A percentile compares a stretch with the other conserved stretches of the same genome.
Evolutionary conservation across 2,329 filamentous ascomycete genomes (phyloP).

Genomic region (Rhinocladiella mackenziei): DNA sequence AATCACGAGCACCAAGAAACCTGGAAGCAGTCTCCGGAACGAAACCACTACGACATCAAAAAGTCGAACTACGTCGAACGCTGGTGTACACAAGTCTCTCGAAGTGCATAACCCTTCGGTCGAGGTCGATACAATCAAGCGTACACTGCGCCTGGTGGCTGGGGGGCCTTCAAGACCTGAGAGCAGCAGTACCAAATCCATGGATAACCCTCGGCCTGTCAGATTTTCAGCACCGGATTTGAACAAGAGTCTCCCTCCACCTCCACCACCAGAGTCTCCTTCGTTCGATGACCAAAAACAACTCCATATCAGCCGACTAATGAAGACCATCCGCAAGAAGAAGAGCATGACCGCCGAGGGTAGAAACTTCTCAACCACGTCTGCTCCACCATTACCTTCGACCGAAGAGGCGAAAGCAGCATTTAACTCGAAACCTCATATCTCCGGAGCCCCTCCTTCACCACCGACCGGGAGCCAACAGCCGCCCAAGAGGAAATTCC

Average conservation of each 20-base stretch:
- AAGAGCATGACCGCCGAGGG: slow-evolving; percentile 18
- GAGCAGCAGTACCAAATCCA: slow-evolving; percentile 13
- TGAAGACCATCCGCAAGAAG: slow-evolving; percentile 25
- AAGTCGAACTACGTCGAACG: slow-evolving; percentile 14
- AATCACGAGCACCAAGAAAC: slow-evolving; percentile 16
- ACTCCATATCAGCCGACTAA: slow-evolving; percentile 21
- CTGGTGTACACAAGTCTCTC: slow-evolving; percentile 12
- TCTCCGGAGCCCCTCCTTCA: slow-evolving; percentile 3
- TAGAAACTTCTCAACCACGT: slow-evolving; percentile 11
- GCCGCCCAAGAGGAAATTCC: slow-evolving; percentile 17
- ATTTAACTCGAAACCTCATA: slow-evolving; percentile 2
- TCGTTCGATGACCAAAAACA: slow-evolving; percentile 16
- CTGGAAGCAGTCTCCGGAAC: slow-evolving; percentile 24
- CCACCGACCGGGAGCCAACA: not conserved
- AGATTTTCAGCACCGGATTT: slow-evolving; percentile 19
- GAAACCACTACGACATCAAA: slow-evolving; percentile 13
- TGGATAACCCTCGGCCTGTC: slow-evolving; percentile 11
- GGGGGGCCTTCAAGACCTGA: slow-evolving; percentile 9
- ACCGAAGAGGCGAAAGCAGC: not conserved
- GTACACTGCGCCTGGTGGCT: slow-evolving; percentile 19
- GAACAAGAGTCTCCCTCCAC: slow-evolving; percentile 25
- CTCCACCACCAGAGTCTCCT: slow-evolving; percentile 10
- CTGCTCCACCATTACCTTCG: slow-evolving; percentile 10
- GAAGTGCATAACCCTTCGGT: slow-evolving; percentile 11
- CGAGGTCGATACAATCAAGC: slow-evolving; percentile 15